These are phyloP conservation scores for Penicillium nucicola DNA, from an alignment of 495 filamentous ascomycete species.

Conservation along the genomic window DNA sequence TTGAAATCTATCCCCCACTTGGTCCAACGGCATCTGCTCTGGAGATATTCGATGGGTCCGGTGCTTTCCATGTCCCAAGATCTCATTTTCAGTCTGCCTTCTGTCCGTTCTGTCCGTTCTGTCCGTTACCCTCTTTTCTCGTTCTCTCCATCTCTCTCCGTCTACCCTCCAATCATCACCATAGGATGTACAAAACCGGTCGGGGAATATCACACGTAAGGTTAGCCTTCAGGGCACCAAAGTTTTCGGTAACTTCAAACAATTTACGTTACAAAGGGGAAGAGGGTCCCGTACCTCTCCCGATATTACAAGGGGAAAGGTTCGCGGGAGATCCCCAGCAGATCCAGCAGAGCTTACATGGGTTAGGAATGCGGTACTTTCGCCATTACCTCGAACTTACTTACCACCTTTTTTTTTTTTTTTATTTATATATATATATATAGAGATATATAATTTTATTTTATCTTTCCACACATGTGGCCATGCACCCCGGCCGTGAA, in stretches of 20 bases:
- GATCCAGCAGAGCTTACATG: conserved; percentile 24
- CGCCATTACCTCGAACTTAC: background rate
- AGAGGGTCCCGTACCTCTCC: conserved; percentile 22
- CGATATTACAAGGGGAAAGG: conserved; percentile 29
- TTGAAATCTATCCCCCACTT: conserved; percentile 15
- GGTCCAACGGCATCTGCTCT: conserved; percentile 10
- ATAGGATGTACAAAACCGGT: conserved; percentile 15
- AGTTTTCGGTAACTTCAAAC: conserved; percentile 24
- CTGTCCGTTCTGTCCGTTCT: too few relatives aligned
- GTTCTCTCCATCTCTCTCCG: too few relatives aligned
- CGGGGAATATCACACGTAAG: conserved; percentile 11
- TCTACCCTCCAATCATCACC: conserved; percentile 16
- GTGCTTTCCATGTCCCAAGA: background rate
- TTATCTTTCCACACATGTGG: background rate
- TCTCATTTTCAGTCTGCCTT: too few relatives aligned
- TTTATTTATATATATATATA: background rate
- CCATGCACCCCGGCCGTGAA: background rate
- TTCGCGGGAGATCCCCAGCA: conserved; percentile 46
- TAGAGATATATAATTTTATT: too few relatives aligned
- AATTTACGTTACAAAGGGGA: conserved; percentile 10
- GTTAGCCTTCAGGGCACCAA: conserved; percentile 9
- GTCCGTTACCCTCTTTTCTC: too few relatives aligned
- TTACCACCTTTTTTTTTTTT: background rate
- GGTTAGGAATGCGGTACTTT: background rate
- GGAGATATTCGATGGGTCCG: background rate